Conservation (phyloP, 148 eudicot species). For the Rhododendron kiyosumense region DNA sequence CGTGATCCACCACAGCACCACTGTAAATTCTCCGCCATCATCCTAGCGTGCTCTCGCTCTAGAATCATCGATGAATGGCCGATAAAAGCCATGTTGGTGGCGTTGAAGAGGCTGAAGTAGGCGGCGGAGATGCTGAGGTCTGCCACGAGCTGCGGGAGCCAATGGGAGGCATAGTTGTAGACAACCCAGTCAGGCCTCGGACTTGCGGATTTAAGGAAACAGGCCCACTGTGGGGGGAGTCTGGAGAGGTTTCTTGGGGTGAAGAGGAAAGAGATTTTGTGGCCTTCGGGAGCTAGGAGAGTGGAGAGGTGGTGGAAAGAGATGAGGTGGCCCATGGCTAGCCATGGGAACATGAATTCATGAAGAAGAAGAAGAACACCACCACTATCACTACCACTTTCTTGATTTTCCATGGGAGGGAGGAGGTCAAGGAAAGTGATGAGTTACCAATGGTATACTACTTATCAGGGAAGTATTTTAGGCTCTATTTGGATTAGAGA, state of each 20-base stretch:
- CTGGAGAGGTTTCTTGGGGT: constrained; percentile 66
- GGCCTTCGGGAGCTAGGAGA: constrained; percentile 40
- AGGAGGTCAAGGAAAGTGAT: background rate
- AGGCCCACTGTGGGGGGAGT: constrained; percentile 9
- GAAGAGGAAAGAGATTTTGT: no score
- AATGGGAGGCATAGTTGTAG: constrained; percentile 55
- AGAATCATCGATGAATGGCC: constrained; percentile 38
- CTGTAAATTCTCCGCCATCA: constrained; percentile 23
- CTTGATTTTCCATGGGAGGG: constrained; percentile 5
- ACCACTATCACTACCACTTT: no score
- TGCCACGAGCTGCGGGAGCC: constrained; percentile 45
- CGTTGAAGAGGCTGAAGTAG: constrained; percentile 47
- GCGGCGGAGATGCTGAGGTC: constrained; percentile 30
- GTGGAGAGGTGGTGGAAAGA: constrained; percentile 53
- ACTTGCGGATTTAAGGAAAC: constrained; percentile 25
- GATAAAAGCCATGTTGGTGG: constrained; percentile 43
- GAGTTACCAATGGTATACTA: no score
- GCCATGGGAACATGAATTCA: constrained; percentile 70
- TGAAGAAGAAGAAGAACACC: constrained; percentile 27
- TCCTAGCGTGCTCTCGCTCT: constrained; percentile 11
- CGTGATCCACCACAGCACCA: constrained; percentile 49
- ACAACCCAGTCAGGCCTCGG: constrained; percentile 57
- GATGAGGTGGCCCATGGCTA: constrained; percentile 67
- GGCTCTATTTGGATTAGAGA: no score
- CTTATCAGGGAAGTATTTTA: no score